These are phyloP conservation scores for Castanea sativa DNA, from an alignment of 306 rosid species.

Conservation along the genomic window DNA sequence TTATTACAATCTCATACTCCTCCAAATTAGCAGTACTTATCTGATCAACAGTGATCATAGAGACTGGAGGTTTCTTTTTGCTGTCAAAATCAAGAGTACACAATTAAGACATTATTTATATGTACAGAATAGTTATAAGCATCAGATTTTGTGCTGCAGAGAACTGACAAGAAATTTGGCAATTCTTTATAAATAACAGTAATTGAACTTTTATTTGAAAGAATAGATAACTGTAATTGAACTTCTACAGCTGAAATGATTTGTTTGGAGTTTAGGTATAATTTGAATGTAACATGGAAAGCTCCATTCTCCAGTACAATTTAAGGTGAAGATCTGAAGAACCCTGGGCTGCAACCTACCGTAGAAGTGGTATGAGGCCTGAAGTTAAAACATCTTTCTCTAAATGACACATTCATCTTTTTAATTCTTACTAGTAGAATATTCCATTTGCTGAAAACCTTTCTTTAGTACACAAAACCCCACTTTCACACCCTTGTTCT, in stretches of 20 bases:
- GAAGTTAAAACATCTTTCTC: neutral
- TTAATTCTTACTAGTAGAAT: no score
- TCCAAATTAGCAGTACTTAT: constrained; percentile 40
- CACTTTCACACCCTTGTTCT: neutral
- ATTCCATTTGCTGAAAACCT: no score
- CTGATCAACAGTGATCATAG: constrained; percentile 39
- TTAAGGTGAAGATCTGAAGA: neutral
- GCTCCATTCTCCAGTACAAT: no score
- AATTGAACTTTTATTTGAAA: neutral
- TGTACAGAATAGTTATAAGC: neutral
- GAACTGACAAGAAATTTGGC: neutral
- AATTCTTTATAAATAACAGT: neutral
- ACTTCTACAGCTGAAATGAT: no score
- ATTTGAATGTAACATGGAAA: no score
- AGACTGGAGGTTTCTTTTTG: constrained; percentile 24
- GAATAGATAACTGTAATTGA: no score
- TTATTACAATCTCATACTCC: constrained; percentile 43
- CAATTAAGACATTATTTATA: constrained; percentile 5
- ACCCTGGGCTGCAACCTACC: neutral
- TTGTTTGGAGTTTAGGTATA: no score
- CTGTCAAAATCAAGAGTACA: constrained; percentile 36
- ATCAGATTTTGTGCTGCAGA: neutral
- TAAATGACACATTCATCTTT: no score
- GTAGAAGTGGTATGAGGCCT: neutral
- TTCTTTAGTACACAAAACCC: no score